Conservation (phyloP, 495 filamentous ascomycete genomes). For the Copromyces sp. region DNA sequence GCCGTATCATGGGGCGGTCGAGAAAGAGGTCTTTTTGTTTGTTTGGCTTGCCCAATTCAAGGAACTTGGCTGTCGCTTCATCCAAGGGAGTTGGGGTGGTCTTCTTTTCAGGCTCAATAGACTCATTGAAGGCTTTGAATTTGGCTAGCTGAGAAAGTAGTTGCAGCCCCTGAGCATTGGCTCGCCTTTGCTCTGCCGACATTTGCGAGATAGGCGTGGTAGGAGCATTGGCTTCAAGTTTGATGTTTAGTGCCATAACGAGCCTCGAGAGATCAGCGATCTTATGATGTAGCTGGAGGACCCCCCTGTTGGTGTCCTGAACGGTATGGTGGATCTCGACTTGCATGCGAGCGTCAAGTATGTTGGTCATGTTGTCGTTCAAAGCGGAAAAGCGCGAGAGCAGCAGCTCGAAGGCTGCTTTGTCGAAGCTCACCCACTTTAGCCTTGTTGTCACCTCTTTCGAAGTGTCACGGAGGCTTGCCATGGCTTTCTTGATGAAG, state of each 20-base stretch:
- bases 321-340: constrained; percentile 34
- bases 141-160: constrained; percentile 32
- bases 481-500: constrained; percentile 36
- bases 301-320: constrained; percentile 35
- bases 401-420: constrained; percentile 31
- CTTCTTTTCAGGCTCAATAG: constrained; percentile 25
- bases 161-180: constrained; percentile 25
- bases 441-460: constrained; percentile 21
- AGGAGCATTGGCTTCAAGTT: constrained; percentile 16
- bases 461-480: constrained; percentile 18
- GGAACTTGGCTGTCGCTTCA: constrained; percentile 19
- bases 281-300: constrained; percentile 34
- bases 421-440: constrained; percentile 35
- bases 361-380: constrained; percentile 37
- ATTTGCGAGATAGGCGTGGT: constrained; percentile 14
- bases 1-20: constrained; percentile 20
- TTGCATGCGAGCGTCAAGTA: constrained; percentile 33
- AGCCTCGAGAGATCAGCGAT: constrained; percentile 30
- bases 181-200: constrained; percentile 18
- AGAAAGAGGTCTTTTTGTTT: constrained; percentile 21
- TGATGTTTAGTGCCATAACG: constrained; percentile 30
- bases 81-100: constrained; percentile 11
- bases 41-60: constrained; percentile 24
- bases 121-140: constrained; percentile 40
- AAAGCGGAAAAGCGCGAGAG: constrained; percentile 28